Conservation (phyloP, 306 rosid species). For the Cajanus cajan region DNA sequence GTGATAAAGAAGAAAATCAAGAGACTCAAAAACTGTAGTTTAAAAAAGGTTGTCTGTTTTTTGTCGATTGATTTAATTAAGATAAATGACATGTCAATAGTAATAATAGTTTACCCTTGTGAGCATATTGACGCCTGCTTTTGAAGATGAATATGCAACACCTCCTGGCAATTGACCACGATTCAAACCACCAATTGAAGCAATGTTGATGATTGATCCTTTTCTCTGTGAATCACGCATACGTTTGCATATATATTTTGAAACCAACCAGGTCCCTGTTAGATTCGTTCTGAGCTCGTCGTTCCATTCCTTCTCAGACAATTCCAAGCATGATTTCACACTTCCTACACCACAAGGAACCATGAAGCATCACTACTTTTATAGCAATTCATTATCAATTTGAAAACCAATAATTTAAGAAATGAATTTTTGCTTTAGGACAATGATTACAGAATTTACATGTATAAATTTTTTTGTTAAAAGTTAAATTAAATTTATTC, state of each 20-base stretch:
- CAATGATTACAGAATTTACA: too few species aligned
- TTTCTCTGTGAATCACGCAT: constrained; percentile 52
- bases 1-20: neutral
- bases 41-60: neutral
- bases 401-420: neutral
- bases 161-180: constrained; percentile 71
- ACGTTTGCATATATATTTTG: constrained; percentile 53
- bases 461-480: too few species aligned
- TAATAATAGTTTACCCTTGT: constrained; percentile 43
- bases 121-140: constrained; percentile 45
- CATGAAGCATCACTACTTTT: neutral
- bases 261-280: constrained; percentile 72
- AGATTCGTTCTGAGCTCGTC: constrained; percentile 52
- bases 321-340: constrained; percentile 55
- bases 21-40: neutral
- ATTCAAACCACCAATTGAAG: constrained; percentile 60
- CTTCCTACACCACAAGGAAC: constrained; percentile 38
- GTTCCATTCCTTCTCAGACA: constrained; percentile 77
- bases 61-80: neutral
- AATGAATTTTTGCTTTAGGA: too few species aligned
- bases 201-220: constrained; percentile 74
- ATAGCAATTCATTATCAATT: neutral
- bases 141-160: constrained; percentile 60
- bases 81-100: neutral
- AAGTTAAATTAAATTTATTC: too few species aligned